Percentiles rank a stretch among this genome's conserved stretches.
These are phyloP conservation scores for Bombardia bombarda DNA, from an alignment of 495 filamentous ascomycete species.

Conservation along the genomic window DNA sequence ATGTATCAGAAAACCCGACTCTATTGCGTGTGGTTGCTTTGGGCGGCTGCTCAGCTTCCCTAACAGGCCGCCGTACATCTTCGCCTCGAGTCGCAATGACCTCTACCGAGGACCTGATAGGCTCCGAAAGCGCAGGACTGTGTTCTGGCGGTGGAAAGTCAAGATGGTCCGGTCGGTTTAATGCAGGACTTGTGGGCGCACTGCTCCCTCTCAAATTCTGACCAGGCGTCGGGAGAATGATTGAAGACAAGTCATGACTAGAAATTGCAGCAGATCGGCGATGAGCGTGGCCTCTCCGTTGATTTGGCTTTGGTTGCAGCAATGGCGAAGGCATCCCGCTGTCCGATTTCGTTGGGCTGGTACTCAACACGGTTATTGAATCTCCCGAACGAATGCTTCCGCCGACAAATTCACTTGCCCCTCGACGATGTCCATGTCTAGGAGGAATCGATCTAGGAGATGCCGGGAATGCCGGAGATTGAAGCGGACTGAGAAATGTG, in stretches of 20 bases:
- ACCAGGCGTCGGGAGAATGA: slow-evolving; percentile 55
- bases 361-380: slow-evolving; percentile 49
- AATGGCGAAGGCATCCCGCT: slow-evolving; percentile 44
- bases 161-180: slow-evolving; percentile 24
- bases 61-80: background rate
- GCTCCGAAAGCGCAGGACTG: slow-evolving; percentile 9
- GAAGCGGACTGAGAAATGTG: slow-evolving; percentile 33
- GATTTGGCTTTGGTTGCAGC: slow-evolving; percentile 38
- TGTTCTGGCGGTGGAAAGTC: slow-evolving; percentile 24
- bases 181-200: slow-evolving; percentile 61
- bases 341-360: slow-evolving; percentile 57
- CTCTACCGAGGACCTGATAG: background rate
- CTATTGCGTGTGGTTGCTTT: slow-evolving; percentile 35
- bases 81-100: slow-evolving; percentile 3
- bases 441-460: slow-evolving; percentile 36
- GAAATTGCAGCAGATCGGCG: slow-evolving; percentile 81
- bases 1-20: slow-evolving; percentile 52
- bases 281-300: slow-evolving; percentile 69
- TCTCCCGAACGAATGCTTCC: slow-evolving; percentile 54
- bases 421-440: slow-evolving; percentile 56
- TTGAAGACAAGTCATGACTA: slow-evolving; percentile 63
- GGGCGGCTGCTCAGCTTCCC: slow-evolving; percentile 25
- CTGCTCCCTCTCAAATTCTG: slow-evolving; percentile 48
- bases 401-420: slow-evolving; percentile 73
- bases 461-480: slow-evolving; percentile 26